Base-by-base conservation (phyloP, 2,329 filamentous ascomycete genomes). In the Calonectria pseudoreteaudii region DNA sequence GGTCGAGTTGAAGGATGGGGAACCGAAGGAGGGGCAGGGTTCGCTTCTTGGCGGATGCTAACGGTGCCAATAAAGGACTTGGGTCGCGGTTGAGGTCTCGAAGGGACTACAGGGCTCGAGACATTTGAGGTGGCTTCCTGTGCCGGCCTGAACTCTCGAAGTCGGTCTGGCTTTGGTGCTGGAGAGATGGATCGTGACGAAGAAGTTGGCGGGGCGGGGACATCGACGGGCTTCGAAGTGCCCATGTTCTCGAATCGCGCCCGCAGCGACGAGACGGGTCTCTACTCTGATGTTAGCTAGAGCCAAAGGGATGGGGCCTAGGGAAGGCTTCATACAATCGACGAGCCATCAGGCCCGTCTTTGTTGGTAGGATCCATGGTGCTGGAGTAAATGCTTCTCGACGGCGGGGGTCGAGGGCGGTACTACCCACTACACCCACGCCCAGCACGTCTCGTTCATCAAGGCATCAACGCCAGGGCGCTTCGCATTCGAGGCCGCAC, bases 191-290 rank as follows among this genome's bases (percentile, higher is more conserved):
- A 77, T 75, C 82, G 81, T 64, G 82, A 79, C 23, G 81, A 76
- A 62, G 81, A 76, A 50, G 78, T 60, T 64, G 80, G 76, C 64
- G 79, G 72, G 52, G 77, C 56, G 18, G 78, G 75, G 66, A 73
- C 31, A 68, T 80, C 76, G 68, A 66, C 56, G 66, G 75, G 70
- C 70, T 78, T 80, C 64, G 70, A 78, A 76, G 74, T 73, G 68
- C 78, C 80, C 78, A 96, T 92, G 82, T 93, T 95, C 87, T 97
- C 94, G 83, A 96, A 97, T 80, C 94, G 93, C 76, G 94, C 94
- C 75, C 93, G 90, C 74, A 97, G 88, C 66, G 94, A 96, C 66
- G 94, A 97, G 66, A 97, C 94, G 31, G 95, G 94, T 86, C 93
- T 94, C 93, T 95, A 76, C 7, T 38, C 66, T 26, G 38, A 36